Conservation (phyloP, 2,329 filamentous ascomycete species). For the Trichoderma simmonsii region DNA sequence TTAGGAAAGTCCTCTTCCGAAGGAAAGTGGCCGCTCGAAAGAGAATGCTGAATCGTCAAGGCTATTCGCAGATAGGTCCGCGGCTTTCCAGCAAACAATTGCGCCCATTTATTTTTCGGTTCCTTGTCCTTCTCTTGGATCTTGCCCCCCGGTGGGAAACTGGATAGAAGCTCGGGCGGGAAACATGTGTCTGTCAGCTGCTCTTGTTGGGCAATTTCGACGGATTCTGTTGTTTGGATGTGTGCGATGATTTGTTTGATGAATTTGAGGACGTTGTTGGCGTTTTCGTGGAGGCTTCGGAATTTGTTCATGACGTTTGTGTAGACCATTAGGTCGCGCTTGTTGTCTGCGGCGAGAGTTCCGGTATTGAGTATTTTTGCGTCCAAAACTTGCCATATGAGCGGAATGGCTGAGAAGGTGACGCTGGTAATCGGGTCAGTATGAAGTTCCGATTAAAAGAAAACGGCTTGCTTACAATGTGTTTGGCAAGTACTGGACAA, state of each 20-base stretch:
- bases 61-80: slow-evolving; percentile 8
- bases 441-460: too few species aligned
- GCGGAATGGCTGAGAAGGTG: neutral
- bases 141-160: neutral
- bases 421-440: neutral
- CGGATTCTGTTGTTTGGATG: slow-evolving; percentile 10
- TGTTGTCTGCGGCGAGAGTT: slow-evolving; percentile 1
- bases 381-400: slow-evolving; percentile 13
- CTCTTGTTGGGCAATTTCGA: neutral
- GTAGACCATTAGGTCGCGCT: slow-evolving; percentile 11
- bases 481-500: slow-evolving; percentile 12
- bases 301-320: slow-evolving; percentile 16
- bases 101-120: slow-evolving; percentile 8
- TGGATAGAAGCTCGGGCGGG: neutral
- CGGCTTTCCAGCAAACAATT: neutral
- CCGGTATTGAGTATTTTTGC: slow-evolving; percentile 11
- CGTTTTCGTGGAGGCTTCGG: slow-evolving; percentile 7
- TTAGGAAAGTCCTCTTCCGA: slow-evolving; percentile 8
- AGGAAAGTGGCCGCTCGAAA: slow-evolving; percentile 1
- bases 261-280: slow-evolving; percentile 6
- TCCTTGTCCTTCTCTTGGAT: neutral
- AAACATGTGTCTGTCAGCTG: neutral
- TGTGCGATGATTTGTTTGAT: slow-evolving; percentile 10
- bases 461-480: neutral
- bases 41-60: slow-evolving; percentile 11